Evolutionary conservation across 75 land plant species (phyloP).

Genomic region (Adiantum capillusveneris): DNA sequence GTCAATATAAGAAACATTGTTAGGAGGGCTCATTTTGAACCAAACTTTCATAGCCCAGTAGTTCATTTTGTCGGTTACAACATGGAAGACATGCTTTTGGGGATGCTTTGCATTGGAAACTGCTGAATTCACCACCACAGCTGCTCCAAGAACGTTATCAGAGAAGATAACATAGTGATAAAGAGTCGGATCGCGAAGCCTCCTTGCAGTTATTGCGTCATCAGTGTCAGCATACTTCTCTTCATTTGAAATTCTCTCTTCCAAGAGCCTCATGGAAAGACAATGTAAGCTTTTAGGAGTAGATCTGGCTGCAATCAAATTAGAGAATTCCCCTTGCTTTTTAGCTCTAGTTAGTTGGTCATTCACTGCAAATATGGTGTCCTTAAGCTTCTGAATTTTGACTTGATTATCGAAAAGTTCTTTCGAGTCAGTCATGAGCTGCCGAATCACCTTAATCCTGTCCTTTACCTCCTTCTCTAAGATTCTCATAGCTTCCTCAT

Average conservation of each 20-base stretch:
- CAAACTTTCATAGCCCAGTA: slow-evolving; percentile 68
- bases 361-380: slow-evolving; percentile 77
- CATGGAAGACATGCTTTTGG: slow-evolving; percentile 58
- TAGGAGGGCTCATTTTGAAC: slow-evolving; percentile 42
- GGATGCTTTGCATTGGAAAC: slow-evolving; percentile 54
- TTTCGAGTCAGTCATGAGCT: slow-evolving; percentile 50
- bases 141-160: slow-evolving; percentile 62
- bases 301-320: slow-evolving; percentile 16
- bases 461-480: slow-evolving; percentile 90
- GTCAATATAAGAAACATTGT: slow-evolving; percentile 45
- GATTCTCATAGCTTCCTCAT: slow-evolving; percentile 60
- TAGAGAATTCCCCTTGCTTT: slow-evolving; percentile 14
- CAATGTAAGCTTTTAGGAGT: slow-evolving; percentile 11
- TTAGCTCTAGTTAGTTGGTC: slow-evolving; percentile 47
- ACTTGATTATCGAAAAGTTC: slow-evolving; percentile 88
- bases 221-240: slow-evolving; percentile 36
- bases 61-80: slow-evolving; percentile 67
- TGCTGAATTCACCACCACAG: slow-evolving; percentile 67
- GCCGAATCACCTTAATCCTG: slow-evolving; percentile 47
- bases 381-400: slow-evolving; percentile 86
- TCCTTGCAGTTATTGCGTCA: slow-evolving; percentile 14
- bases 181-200: slow-evolving; percentile 40
- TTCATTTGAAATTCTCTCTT: slow-evolving; percentile 48
- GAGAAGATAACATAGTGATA: slow-evolving; percentile 72
- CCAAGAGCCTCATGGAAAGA: slow-evolving; percentile 11